These are phyloP conservation scores for Rehmannia glutinosa DNA, from an alignment of 257 asterid genomes.

Conservation along the genomic window DNA sequence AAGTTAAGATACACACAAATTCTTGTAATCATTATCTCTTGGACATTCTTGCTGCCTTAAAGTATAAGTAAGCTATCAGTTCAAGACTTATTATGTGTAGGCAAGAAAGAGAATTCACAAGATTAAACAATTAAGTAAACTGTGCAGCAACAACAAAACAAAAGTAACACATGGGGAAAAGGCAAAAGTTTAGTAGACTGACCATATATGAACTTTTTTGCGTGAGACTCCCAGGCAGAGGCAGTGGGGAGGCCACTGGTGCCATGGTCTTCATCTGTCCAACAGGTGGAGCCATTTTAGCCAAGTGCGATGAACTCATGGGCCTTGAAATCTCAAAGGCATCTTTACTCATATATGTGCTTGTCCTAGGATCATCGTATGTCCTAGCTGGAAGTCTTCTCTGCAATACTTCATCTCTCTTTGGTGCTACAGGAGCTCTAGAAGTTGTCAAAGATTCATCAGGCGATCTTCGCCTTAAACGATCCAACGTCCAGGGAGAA, in stretches of 20 bases:
- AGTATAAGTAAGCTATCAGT: background rate
- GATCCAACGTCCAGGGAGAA: conserved; percentile 81
- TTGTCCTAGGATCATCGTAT: conserved; percentile 49
- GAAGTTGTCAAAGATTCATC: conserved; percentile 42
- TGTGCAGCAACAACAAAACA: background rate
- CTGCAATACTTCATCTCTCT: conserved; percentile 51
- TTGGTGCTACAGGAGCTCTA: conserved; percentile 50
- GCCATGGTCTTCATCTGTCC: conserved; percentile 42
- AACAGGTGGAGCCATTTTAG: conserved; percentile 46
- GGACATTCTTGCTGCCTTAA: background rate
- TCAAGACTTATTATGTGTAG: background rate
- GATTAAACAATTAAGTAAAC: conserved; percentile 9
- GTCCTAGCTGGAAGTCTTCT: conserved; percentile 42
- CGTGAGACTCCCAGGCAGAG: conserved; percentile 37
- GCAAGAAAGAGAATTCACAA: background rate
- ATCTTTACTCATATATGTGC: conserved; percentile 49
- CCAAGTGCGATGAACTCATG: conserved; percentile 35
- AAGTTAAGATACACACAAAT: background rate
- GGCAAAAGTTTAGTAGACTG: conserved; percentile 15
- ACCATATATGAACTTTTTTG: conserved; percentile 65
- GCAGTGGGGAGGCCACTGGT: conserved; percentile 38
- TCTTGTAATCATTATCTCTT: conserved; percentile 8
- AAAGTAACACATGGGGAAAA: conserved; percentile 6
- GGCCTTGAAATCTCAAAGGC: conserved; percentile 53
- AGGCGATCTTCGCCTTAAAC: conserved; percentile 70